Percentiles rank a stretch among this genome's conserved stretches.
Evolutionary conservation across 371 early-diverging fungal genomes (phyloP).

Genomic region (Zychaea mexicana): DNA sequence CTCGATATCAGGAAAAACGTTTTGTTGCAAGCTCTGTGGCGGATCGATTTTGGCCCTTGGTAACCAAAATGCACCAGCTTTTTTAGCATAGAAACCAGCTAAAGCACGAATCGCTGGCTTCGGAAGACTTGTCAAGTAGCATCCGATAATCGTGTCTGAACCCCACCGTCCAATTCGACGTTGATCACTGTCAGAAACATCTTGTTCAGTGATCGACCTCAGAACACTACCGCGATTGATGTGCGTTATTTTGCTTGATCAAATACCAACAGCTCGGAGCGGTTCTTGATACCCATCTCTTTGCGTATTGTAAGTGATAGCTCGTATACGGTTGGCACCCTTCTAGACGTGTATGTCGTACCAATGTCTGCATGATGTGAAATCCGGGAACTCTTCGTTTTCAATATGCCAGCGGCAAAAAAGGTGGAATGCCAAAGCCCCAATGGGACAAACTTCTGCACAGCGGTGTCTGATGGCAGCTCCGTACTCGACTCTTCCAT

Average conservation of each 20-base stretch:
- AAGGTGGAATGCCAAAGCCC: neutral
- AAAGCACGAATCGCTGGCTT: no score
- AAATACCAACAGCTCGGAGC: neutral
- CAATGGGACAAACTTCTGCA: neutral
- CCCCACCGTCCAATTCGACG: neutral
- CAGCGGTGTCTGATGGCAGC: neutral
- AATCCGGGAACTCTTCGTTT: neutral
- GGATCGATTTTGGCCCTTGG: no score
- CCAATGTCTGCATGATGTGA: neutral
- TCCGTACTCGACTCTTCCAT: neutral
- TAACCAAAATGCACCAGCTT: no score
- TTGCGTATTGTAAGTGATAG: neutral
- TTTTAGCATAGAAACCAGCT: no score
- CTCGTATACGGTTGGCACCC: neutral
- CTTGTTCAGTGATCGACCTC: neutral
- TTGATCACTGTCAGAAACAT: neutral
- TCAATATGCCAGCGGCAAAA: neutral
- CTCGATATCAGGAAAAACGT: no score
- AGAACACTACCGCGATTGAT: neutral
- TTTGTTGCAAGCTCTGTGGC: no score
- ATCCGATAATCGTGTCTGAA: no score
- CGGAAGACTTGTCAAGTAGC: no score
- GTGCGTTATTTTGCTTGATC: neutral
- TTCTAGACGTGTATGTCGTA: neutral
- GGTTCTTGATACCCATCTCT: neutral